Conservation (phyloP, 208 protist species). For the Novymonas esmeraldas region DNA sequence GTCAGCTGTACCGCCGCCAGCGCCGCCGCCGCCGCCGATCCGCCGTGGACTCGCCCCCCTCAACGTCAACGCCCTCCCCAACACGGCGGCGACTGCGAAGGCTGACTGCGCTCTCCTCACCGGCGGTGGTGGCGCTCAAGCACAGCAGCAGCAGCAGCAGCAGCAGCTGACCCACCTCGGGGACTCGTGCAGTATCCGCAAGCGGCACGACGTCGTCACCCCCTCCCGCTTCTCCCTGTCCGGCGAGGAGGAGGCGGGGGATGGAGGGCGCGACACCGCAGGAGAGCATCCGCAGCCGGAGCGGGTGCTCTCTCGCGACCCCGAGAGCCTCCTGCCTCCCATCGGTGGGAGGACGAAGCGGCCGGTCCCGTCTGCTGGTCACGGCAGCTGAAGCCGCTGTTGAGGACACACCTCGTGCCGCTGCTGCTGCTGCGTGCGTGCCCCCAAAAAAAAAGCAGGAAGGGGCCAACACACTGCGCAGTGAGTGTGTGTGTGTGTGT, state of each 20-base stretch:
- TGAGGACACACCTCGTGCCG: too few relatives aligned
- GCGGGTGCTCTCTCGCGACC: constrained; percentile 14
- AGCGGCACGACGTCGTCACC: constrained; percentile 13
- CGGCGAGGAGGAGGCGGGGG: constrained; percentile 7
- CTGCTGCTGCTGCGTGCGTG: too few relatives aligned
- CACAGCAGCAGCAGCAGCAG: neutral
- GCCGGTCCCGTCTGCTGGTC: neutral
- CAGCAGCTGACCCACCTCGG: constrained; percentile 1
- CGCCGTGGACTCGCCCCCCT: constrained; percentile 22
- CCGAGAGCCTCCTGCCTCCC: constrained; percentile 24
- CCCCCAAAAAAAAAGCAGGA: too few relatives aligned
- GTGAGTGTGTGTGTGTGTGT: too few relatives aligned
- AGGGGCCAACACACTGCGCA: too few relatives aligned
- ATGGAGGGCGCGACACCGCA: neutral
- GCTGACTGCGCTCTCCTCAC: neutral
- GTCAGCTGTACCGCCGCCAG: neutral
- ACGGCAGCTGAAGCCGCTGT: too few relatives aligned
- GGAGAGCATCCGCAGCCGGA: constrained; percentile 20
- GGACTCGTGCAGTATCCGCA: constrained; percentile 5
- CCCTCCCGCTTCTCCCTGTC: constrained; percentile 10
- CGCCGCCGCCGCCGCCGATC: constrained; percentile 1
- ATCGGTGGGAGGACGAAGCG: constrained; percentile 21
- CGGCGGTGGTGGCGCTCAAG: too few relatives aligned
- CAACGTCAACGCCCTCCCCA: constrained; percentile 13
- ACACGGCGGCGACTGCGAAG: neutral